A percentile compares a stretch with the other conserved stretches of the same genome.
These are phyloP conservation scores for Wickerhamiella kurtzmanii DNA, from an alignment of 805 yeast genomes.

Conservation along the genomic window DNA sequence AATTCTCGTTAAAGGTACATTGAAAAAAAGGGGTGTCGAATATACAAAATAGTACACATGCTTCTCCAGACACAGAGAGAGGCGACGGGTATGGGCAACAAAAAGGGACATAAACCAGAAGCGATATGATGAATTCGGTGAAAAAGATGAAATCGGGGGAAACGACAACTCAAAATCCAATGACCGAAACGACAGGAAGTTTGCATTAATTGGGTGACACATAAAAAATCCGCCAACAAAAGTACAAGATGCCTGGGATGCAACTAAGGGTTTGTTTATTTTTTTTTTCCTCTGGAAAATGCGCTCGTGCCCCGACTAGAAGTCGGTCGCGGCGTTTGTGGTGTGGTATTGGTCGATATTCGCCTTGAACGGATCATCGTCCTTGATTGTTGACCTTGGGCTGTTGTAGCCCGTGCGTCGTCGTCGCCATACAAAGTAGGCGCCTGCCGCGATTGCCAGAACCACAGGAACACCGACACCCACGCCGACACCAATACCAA, in stretches of 20 bases:
- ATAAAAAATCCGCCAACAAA: no score
- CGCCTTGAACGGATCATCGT: slow-evolving; percentile 26
- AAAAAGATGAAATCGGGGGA: no score
- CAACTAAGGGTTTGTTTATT: neutral
- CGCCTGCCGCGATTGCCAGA: slow-evolving; percentile 26
- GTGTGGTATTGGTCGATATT: slow-evolving; percentile 28
- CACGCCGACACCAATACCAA: slow-evolving; percentile 56
- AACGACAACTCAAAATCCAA: neutral
- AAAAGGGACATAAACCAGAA: neutral
- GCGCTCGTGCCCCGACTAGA: slow-evolving; percentile 12
- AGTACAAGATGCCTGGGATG: neutral
- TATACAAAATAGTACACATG: neutral
- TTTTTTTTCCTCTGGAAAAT: neutral
- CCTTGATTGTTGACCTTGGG: slow-evolving; percentile 12
- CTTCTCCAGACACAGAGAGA: neutral
- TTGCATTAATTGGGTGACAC: neutral
- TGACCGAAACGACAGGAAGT: neutral
- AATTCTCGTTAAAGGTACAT: no score
- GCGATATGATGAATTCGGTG: no score
- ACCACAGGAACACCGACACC: slow-evolving; percentile 60
- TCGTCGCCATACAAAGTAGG: slow-evolving; percentile 10
- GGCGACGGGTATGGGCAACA: neutral
- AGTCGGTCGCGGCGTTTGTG: slow-evolving; percentile 26
- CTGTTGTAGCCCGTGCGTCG: slow-evolving; percentile 11
- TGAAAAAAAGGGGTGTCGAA: neutral